Base-by-base conservation (phyloP, 208 protist genomes). In the Acanthamoeba royreba region DNA sequence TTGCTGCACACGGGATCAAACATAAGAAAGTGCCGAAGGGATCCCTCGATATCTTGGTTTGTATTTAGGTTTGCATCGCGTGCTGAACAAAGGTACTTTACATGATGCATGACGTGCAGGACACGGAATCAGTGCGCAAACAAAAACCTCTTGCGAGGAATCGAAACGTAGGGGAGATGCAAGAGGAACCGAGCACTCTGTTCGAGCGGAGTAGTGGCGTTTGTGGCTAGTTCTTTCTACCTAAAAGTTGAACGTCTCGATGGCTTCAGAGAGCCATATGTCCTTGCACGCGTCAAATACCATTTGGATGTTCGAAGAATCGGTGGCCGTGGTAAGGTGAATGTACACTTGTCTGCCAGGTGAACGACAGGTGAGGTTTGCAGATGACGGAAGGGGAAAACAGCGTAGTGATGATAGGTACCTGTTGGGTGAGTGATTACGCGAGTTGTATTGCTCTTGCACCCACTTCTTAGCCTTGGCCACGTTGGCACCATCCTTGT, bases 261-360 rank as follows among this genome's bases (percentile, higher is more conserved):
- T 43, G n/a, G 55, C 58, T n/a, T 63, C 77, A 4, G 31, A 40
- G 40, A 96, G 72, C 66, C 97, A 96, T 63, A 97, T 95, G 66
- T 97, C 95, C 89, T 96, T 96, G 42, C 97, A 95, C 40, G 93
- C 94, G 58, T 97, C 72, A 63, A 97, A 98, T 45, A 98, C 96
- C 66, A 97, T 95, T 43, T 93, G 72, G 33, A 98, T 95, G 92
- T 97, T 97, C 28, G 96, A 55, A n/a, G 97, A 97, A 94, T 98
- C 96, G 9, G 97, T 98, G 0, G 97, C 97, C 83, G 96, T 97
- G 0, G 97, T 98, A 28, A 96, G 92, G 47, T 98, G 96, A 19
- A 93, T 61, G 77, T 97, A 98, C 40, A 98, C 94, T n/a, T 77
- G n/a, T 93, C 96, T 94, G 55, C 86, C 42, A 4, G 45, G 63